phyloP scores from a whole-genome alignment of 139 green algal genomes.

The Nannochloris sp. region DNA sequence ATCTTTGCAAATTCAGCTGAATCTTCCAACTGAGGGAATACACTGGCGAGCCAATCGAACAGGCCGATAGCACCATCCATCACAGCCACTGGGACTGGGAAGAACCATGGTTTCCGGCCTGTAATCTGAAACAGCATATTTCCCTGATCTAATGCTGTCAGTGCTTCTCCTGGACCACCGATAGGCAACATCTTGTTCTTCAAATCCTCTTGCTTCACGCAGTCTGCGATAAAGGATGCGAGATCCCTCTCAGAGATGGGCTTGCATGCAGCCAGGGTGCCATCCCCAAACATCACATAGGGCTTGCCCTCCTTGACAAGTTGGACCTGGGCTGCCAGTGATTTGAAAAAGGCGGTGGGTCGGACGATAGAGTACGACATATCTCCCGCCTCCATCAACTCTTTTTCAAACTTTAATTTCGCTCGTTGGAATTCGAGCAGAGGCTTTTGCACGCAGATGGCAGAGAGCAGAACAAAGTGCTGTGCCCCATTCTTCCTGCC shows the following conservation, averaged over 20 bases:
- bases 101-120: slow-evolving; percentile 69
- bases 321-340: slow-evolving; percentile 83
- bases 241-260: slow-evolving; percentile 95
- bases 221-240: slow-evolving; percentile 87
- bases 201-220: slow-evolving; percentile 47
- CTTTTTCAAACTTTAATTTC: slow-evolving; percentile 92
- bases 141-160: slow-evolving; percentile 81
- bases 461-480: slow-evolving; percentile 93
- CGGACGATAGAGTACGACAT: slow-evolving; percentile 95
- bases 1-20: slow-evolving; percentile 87
- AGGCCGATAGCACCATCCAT: slow-evolving; percentile 95
- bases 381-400: slow-evolving; percentile 34
- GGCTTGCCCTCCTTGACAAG: slow-evolving; percentile 86
- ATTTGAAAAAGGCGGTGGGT: slow-evolving; percentile 99
- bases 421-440: slow-evolving; percentile 96
- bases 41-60: slow-evolving; percentile 70
- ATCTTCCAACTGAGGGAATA: slow-evolving; percentile 69
- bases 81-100: slow-evolving; percentile 84
- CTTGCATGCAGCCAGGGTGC: slow-evolving; percentile 91
- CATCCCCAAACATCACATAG: slow-evolving; percentile 99
- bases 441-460: slow-evolving; percentile 99
- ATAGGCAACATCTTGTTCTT: slow-evolving; percentile 85
- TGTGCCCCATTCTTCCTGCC: slow-evolving; percentile 48
- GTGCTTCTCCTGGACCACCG: slow-evolving; percentile 81
- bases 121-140: slow-evolving; percentile 87